These are phyloP conservation scores for Colletotrichum lupini DNA, from an alignment of 2,329 filamentous ascomycete species.

Conservation along the genomic window DNA sequence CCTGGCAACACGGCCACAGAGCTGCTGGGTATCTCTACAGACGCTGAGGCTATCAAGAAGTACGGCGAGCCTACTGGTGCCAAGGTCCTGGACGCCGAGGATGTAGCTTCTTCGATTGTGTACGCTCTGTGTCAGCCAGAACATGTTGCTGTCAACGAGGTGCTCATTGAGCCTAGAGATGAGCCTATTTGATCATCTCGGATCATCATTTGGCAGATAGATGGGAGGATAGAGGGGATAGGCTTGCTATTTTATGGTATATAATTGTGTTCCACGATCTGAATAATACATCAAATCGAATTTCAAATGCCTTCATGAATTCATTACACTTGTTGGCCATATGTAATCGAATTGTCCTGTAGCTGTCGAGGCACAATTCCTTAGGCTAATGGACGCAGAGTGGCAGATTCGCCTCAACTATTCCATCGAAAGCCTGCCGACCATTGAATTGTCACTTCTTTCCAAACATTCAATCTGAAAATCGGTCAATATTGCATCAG, in stretches of 20 bases:
- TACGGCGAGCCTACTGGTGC: constrained; percentile 81
- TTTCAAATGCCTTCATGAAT: background rate
- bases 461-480: background rate
- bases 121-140: constrained; percentile 80
- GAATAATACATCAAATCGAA: background rate
- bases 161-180: constrained; percentile 81
- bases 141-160: constrained; percentile 83
- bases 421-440: background rate
- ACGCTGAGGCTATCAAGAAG: constrained; percentile 81
- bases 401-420: background rate
- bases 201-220: background rate
- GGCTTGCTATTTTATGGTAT: background rate
- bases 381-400: no score
- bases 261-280: background rate
- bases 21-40: constrained; percentile 79
- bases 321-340: background rate
- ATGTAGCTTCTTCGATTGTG: constrained; percentile 79
- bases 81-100: constrained; percentile 77
- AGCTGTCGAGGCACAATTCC: no score
- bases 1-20: constrained; percentile 83
- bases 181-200: constrained; percentile 70
- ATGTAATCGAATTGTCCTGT: no score
- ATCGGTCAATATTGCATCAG: background rate
- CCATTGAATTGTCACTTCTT: background rate
- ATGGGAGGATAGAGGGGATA: background rate